Conservation (phyloP, 768 basidiomycete species). For the Termitomyces titanicus region DNA sequence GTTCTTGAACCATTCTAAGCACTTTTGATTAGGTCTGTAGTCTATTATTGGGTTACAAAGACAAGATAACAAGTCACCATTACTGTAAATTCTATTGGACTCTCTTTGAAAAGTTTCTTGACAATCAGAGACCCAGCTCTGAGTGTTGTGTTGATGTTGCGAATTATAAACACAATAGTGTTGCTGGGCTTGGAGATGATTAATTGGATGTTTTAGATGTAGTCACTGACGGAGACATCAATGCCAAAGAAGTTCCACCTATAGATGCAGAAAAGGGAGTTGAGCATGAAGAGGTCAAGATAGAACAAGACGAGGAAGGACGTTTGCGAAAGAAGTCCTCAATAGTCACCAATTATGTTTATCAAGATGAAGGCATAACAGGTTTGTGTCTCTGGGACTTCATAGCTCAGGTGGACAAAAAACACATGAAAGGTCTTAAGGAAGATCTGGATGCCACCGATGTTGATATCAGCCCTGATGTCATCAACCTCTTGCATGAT, state of each 20-base stretch:
- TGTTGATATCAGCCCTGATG: too few relatives aligned
- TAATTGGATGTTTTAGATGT: not conserved
- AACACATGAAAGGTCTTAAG: too few relatives aligned
- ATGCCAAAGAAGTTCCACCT: too few relatives aligned
- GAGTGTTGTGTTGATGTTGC: constrained; percentile 19
- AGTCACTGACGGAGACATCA: not conserved
- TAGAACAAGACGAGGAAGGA: not conserved
- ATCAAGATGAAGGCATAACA: not conserved
- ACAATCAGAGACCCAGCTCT: constrained; percentile 17
- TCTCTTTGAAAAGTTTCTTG: constrained; percentile 8
- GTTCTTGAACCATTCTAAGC: too few relatives aligned
- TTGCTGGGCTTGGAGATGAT: not conserved
- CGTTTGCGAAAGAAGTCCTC: not conserved
- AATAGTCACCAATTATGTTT: constrained; percentile 3
- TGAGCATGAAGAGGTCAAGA: not conserved
- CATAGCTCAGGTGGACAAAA: not conserved
- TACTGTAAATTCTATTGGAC: not conserved
- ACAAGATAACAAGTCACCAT: not conserved
- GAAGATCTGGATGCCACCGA: too few relatives aligned
- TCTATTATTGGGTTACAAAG: not conserved
- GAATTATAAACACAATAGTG: too few relatives aligned
- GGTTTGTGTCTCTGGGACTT: not conserved
- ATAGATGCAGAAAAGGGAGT: too few relatives aligned
- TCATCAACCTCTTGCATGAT: too few relatives aligned
- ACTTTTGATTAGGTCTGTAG: too few relatives aligned